Conservation (phyloP, 257 asterid genomes). For the Galeopsis tetrahit region DNA sequence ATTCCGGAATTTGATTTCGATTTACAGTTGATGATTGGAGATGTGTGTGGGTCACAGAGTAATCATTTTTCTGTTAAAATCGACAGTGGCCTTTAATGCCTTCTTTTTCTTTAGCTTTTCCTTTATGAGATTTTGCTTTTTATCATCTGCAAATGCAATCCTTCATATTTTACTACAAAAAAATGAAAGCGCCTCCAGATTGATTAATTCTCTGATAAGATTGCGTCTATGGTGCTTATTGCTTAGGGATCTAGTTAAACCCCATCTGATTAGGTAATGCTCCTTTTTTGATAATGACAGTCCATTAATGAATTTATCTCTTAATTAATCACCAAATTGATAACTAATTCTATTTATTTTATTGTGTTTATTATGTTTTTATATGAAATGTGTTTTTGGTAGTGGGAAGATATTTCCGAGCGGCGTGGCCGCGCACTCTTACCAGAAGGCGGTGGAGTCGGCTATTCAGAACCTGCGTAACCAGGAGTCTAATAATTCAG, state of each 20-base stretch:
- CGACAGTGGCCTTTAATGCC: conserved; percentile 35
- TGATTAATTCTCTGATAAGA: conserved; percentile 23
- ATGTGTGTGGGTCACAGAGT: conserved; percentile 35
- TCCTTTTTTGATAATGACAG: conserved; percentile 39
- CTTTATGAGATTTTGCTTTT: conserved; percentile 38
- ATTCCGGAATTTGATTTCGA: conserved; percentile 15
- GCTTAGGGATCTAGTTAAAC: conserved; percentile 6
- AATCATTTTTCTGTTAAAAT: conserved; percentile 41
- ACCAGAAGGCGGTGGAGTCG: conserved; percentile 84
- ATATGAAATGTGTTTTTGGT: not conserved
- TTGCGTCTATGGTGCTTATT: conserved; percentile 22
- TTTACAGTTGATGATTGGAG: conserved; percentile 25
- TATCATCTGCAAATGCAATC: conserved; percentile 26
- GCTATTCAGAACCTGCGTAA: conserved; percentile 66
- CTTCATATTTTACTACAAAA: conserved; percentile 14
- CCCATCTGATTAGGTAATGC: conserved; percentile 33
- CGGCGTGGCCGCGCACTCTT: conserved; percentile 78
- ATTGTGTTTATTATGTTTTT: not conserved
- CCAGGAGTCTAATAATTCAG: conserved; percentile 47
- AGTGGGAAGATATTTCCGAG: conserved; percentile 92
- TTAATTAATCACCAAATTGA: conserved; percentile 14
- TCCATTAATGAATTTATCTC: conserved; percentile 29
- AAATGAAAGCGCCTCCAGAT: conserved; percentile 29
- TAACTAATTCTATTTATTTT: not conserved
- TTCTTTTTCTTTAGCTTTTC: conserved; percentile 35